Evolutionary conservation across 148 eudicot genomes (phyloP), one percentile per base, ranked within the genome.

Genomic region (Polygonum aviculare): DNA sequence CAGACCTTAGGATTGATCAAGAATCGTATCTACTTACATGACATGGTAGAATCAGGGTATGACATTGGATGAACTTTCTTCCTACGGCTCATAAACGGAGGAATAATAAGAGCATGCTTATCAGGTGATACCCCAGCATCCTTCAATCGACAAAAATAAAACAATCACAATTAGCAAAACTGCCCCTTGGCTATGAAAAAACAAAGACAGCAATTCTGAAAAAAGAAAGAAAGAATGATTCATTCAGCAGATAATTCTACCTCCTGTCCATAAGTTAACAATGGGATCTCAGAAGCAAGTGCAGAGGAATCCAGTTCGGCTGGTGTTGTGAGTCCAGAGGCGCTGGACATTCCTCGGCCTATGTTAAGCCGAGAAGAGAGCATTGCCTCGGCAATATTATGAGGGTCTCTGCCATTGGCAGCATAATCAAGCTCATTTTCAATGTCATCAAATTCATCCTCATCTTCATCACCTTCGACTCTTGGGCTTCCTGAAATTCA

Each of bases 391-490:
- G 79, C 78, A 74, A 41, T 72, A 12, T 77, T 82, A 21, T 74
- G 76, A 63, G 63, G 80, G 15, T 75, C 73, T 5, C 69, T 75
- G 22, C 70, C 84, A 69, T 77, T 72, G 18, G 54, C 48, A 26
- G 52, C 81, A 75, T 76, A 81, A 76, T 83, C 85, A 69, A 87
- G 85, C 76, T 89, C 90, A 55, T 89, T 74, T 49, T 89, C 93
- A 78, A 87, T 75, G 78, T 89, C 92, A 81, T 89, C 90, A 40
- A 85, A 49, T 48, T 78, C 88, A 54, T 89, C 92, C 73, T 89
- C 92, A 50, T 88, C 91, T 74, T 89, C 92, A 65, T 89, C 92
- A 3, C 90, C 91, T 60, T 86, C 86, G 33, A 88, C 91, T 72
- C 86, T 78, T 6, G 91, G 86, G 80, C 89, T 84, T 76, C 91